Conservation (phyloP, 192 early-diverging fungal species). For the Chytriomyces hyalinus region DNA sequence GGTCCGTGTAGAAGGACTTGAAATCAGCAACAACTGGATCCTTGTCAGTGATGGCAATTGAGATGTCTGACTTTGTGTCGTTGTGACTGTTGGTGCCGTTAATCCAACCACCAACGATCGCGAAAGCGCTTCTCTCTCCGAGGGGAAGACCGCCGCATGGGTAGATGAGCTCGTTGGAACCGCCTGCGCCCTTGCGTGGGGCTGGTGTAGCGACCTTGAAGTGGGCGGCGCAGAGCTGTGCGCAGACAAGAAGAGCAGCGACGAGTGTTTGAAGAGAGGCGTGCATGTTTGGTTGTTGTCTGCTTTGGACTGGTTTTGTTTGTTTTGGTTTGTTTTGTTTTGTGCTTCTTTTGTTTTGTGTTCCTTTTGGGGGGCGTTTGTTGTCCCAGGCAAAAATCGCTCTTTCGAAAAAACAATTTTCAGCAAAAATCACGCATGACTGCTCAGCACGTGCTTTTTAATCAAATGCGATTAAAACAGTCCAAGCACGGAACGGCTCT, state of each 20-base stretch:
- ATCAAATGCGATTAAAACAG: no score
- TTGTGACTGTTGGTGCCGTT: not conserved
- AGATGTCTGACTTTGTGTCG: not conserved
- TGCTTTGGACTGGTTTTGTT: not conserved
- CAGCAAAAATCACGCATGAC: no score
- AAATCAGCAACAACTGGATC: not conserved
- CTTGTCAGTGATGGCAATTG: not conserved
- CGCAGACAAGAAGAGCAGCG: not conserved
- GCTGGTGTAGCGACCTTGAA: conserved; percentile 2
- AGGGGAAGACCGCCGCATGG: not conserved
- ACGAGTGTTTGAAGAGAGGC: not conserved
- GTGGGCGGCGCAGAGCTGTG: not conserved
- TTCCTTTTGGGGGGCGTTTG: not conserved
- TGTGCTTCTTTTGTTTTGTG: not conserved
- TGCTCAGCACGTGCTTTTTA: no score
- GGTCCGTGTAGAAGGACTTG: not conserved
- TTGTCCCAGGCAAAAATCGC: not conserved
- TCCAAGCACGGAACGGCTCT: no score
- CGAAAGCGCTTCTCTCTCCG: not conserved
- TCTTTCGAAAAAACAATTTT: not conserved
- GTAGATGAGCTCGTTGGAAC: not conserved
- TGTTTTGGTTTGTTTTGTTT: no score
- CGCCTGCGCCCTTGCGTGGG: not conserved
- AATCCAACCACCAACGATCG: not conserved
- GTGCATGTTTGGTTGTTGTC: not conserved